Evolutionary conservation across 441 rosid genomes (phyloP).

Genomic region (Adansonia madagascariensis): DNA sequence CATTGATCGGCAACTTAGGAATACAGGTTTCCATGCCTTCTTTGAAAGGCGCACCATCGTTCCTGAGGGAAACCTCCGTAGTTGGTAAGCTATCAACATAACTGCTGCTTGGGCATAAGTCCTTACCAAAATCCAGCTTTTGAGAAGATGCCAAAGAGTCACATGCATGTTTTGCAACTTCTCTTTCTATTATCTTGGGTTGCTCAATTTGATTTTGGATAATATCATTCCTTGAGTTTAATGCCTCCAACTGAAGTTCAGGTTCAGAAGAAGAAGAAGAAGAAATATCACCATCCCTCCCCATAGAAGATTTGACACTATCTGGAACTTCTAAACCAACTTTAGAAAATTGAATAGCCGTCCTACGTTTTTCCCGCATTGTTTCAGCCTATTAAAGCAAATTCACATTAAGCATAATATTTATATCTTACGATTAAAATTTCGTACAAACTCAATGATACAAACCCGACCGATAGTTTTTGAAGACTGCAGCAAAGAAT

Average conservation of each 20-base stretch:
- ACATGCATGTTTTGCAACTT: conserved; percentile 25
- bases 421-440: conserved; percentile 15
- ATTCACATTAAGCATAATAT: conserved; percentile 18
- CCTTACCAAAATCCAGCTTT: background rate
- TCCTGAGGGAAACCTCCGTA: conserved; percentile 10
- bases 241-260: conserved; percentile 23
- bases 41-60: background rate
- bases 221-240: conserved; percentile 15
- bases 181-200: conserved; percentile 33
- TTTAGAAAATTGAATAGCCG: conserved; percentile 57
- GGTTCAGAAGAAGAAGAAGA: conserved; percentile 31
- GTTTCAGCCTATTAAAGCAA: conserved; percentile 54
- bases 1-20: background rate
- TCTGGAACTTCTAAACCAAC: conserved; percentile 54
- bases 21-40: conserved; percentile 1
- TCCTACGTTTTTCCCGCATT: conserved; percentile 59
- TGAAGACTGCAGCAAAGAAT: conserved; percentile 68
- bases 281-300: conserved; percentile 28
- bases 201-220: conserved; percentile 22
- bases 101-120: background rate
- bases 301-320: conserved; percentile 34
- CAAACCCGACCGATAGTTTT: conserved; percentile 66
- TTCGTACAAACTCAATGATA: conserved; percentile 17
- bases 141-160: conserved; percentile 25
- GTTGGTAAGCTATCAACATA: conserved; percentile 1